Evolutionary conservation across 345 rosid species (phyloP).

Genomic region (Punica granatum): DNA sequence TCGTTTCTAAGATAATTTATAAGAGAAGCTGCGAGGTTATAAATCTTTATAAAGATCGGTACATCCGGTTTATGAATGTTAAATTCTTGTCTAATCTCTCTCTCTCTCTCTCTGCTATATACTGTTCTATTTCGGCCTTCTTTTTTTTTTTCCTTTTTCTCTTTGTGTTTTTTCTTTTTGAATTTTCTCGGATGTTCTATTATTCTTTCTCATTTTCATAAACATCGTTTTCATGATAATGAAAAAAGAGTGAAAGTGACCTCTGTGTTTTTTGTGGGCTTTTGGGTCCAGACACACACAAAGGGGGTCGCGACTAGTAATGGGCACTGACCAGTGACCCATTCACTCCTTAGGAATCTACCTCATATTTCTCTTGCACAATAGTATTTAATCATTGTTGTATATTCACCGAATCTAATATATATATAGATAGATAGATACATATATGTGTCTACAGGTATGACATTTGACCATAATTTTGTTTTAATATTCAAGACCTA

Average conservation of each 20-base stretch:
- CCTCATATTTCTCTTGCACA: background rate
- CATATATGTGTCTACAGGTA: too few species aligned
- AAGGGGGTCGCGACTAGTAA: too few species aligned
- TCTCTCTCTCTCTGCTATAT: too few species aligned
- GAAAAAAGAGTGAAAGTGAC: conserved; percentile 1
- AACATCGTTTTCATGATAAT: conserved; percentile 7
- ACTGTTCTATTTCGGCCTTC: too few species aligned
- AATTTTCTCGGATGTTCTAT: background rate
- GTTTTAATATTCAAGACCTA: too few species aligned
- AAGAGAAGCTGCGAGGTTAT: too few species aligned
- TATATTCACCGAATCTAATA: background rate
- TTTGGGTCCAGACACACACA: conserved; percentile 7
- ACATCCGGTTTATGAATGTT: too few species aligned
- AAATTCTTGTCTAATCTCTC: too few species aligned
- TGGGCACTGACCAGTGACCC: background rate
- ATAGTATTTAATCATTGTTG: background rate
- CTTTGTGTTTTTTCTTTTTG: background rate
- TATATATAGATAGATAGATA: too few species aligned
- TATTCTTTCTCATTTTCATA: conserved; percentile 7
- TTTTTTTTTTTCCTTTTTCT: background rate
- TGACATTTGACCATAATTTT: too few species aligned
- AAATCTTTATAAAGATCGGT: too few species aligned
- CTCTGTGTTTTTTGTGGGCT: background rate
- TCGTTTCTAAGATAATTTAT: too few species aligned
- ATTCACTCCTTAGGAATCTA: background rate